Evolutionary conservation across 2,329 filamentous ascomycete genomes (phyloP), one percentile per base, ranked within the genome.

Genomic region (Fusarium tupiense): DNA sequence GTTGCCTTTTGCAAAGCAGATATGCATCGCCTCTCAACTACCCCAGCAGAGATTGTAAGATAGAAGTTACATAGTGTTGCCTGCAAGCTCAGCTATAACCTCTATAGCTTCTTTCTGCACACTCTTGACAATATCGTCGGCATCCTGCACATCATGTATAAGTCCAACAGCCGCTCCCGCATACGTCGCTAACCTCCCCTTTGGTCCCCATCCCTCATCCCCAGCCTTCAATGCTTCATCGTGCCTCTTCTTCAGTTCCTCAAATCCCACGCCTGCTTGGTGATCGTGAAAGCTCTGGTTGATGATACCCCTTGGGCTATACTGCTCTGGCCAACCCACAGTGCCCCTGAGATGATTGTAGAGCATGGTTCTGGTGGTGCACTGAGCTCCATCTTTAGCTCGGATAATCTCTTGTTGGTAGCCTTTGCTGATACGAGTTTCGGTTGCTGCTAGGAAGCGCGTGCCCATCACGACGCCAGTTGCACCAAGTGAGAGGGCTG

Each of bases 381-480:
- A 79, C 17, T 62, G 73, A 2, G 80, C 85, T 13, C 85, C 85
- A 41, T 86, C 84, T 3, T 72, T 69, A 0, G 85, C 84, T 3
- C 82, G 79, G 1, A 86, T 67, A 1, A 86, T 80, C 59, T 85
- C 85, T n/a, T 82, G 72, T 58, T 84, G 84, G 52, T 86, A 86
- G 2, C 83, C 84, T 62, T 78, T 80, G 56, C 72, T 78, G 41
- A 86, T 82, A 12, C 83, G 81, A 2, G 84, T 79, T 72, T 86
- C 84, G 0, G 65, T 76, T 1, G 83, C 76, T 1, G 89, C 90
- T 2, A 93, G 85, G 64, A 92, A 91, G 13, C 90, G 85, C 2
- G 91, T 93, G 0, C 92, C 92, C 84, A 93, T 85, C 1, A 85
- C 88, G 0, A 87, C 85, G 0, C 89, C 91, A 0, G 82, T 79